phyloP scores from a whole-genome alignment of 768 basidiomycete genomes.

The Phanerochaete carnosa region DNA sequence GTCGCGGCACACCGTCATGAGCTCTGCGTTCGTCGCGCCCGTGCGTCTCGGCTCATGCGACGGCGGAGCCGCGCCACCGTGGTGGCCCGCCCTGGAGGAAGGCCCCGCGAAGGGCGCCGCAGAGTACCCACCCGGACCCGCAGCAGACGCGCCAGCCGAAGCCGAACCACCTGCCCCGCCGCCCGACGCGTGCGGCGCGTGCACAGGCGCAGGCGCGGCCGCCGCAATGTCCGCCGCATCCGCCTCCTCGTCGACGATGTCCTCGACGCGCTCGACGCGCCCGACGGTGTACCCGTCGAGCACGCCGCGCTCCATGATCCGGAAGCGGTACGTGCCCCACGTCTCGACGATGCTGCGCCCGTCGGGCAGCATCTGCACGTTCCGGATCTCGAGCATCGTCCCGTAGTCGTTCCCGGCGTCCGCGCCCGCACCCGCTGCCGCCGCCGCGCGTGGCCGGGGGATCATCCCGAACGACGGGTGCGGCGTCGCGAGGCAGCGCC shows the following conservation, averaged over 20 bases:
- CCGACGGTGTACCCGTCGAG: constrained; percentile 91
- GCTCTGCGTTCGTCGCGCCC: constrained; percentile 24
- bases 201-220: not conserved
- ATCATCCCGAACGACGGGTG: constrained; percentile 92
- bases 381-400: constrained; percentile 88
- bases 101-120: not conserved
- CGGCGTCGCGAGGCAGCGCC: constrained; percentile 81
- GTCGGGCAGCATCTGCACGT: constrained; percentile 84
- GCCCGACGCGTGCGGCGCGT: too few relatives aligned
- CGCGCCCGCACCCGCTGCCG: constrained; percentile 4
- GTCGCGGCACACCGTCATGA: constrained; percentile 52
- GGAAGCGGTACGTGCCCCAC: constrained; percentile 71
- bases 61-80: not conserved
- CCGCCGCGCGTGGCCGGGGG: constrained; percentile 50
- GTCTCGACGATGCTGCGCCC: constrained; percentile 87
- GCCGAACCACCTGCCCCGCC: not conserved
- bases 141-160: not conserved
- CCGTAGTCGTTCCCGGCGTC: constrained; percentile 65
- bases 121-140: not conserved
- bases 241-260: constrained; percentile 19
- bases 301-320: constrained; percentile 77
- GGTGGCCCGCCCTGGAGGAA: not conserved
- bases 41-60: not conserved
- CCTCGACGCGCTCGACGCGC: constrained; percentile 53
- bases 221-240: constrained; percentile 10